phyloP scores from a whole-genome alignment of 139 green algal genomes.

The Penium margaritaceum region DNA sequence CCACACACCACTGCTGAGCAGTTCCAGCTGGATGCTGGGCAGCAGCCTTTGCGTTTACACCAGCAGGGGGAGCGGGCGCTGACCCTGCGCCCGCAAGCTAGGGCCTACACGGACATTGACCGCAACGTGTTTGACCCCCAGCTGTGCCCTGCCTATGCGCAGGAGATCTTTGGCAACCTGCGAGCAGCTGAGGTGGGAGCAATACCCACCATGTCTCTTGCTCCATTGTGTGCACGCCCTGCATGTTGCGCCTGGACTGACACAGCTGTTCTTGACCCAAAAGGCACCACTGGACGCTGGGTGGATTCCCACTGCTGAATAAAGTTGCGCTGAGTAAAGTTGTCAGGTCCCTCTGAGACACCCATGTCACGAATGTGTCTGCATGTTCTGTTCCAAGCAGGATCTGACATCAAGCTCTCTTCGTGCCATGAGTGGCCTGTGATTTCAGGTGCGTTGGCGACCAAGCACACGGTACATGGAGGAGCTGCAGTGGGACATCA shows the following conservation, averaged over 20 bases:
- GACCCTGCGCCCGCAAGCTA: too few relatives aligned
- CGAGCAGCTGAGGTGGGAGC: neutral
- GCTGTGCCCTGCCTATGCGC: conserved; percentile 8
- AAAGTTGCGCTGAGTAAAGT: too few relatives aligned
- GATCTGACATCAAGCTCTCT: neutral
- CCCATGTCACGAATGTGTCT: too few relatives aligned
- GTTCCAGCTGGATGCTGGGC: too few relatives aligned
- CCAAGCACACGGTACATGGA: conserved; percentile 18
- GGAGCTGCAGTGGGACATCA: conserved; percentile 64
- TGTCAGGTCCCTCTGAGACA: too few relatives aligned
- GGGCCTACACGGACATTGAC: conserved; percentile 7
- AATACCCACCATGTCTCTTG: neutral
- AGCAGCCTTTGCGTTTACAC: too few relatives aligned
- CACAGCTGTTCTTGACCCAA: neutral
- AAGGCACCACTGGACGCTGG: neutral
- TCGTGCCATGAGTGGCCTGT: neutral
- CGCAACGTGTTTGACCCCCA: neutral
- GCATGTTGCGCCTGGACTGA: neutral
- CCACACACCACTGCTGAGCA: too few relatives aligned
- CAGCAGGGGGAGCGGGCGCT: too few relatives aligned
- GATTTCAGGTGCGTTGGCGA: neutral
- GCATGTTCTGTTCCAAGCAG: too few relatives aligned
- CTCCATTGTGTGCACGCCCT: neutral
- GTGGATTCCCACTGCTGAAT: neutral
- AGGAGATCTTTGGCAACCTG: conserved; percentile 8